These are phyloP conservation scores for Chaetomiaceae sp. DNA, from an alignment of 2,329 filamentous ascomycete species.

Conservation along the genomic window DNA sequence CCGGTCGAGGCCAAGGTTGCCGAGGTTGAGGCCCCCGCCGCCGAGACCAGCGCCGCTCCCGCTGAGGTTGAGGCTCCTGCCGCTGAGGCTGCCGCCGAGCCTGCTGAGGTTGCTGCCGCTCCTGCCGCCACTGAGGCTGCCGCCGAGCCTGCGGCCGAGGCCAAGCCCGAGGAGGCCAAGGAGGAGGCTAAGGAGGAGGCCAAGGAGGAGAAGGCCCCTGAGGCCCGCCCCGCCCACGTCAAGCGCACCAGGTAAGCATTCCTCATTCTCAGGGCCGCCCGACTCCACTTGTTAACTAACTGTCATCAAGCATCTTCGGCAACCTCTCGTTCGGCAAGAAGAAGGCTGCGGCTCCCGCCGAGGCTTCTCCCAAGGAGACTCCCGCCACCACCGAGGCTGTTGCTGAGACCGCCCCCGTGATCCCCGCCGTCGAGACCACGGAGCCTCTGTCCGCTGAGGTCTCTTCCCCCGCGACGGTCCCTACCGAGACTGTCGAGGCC, in stretches of 20 bases:
- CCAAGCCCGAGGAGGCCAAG: slow-evolving; percentile 10
- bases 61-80: slow-evolving; percentile 34
- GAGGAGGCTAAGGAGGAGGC: slow-evolving; percentile 14
- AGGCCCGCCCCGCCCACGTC: slow-evolving; percentile 34
- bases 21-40: slow-evolving; percentile 33
- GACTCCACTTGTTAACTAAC: slow-evolving; percentile 1
- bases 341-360: slow-evolving; percentile 43
- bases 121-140: slow-evolving; percentile 27
- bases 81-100: slow-evolving; percentile 35
- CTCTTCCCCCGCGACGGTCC: slow-evolving; percentile 40
- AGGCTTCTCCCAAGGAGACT: slow-evolving; percentile 40
- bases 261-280: background rate
- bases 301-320: slow-evolving; percentile 45
- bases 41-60: slow-evolving; percentile 32
- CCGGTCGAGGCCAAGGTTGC: slow-evolving; percentile 31
- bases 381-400: slow-evolving; percentile 35
- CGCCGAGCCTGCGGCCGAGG: slow-evolving; percentile 38
- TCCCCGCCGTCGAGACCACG: slow-evolving; percentile 54
- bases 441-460: slow-evolving; percentile 54
- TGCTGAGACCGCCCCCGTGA: slow-evolving; percentile 52
- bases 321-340: slow-evolving; percentile 56
- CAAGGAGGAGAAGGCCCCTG: slow-evolving; percentile 10
- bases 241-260: slow-evolving; percentile 51
- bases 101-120: slow-evolving; percentile 25
- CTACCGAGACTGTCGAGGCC: slow-evolving; percentile 44